phyloP scores from a whole-genome alignment of 2,329 filamentous ascomycete species.

The Diplodia corticola region DNA sequence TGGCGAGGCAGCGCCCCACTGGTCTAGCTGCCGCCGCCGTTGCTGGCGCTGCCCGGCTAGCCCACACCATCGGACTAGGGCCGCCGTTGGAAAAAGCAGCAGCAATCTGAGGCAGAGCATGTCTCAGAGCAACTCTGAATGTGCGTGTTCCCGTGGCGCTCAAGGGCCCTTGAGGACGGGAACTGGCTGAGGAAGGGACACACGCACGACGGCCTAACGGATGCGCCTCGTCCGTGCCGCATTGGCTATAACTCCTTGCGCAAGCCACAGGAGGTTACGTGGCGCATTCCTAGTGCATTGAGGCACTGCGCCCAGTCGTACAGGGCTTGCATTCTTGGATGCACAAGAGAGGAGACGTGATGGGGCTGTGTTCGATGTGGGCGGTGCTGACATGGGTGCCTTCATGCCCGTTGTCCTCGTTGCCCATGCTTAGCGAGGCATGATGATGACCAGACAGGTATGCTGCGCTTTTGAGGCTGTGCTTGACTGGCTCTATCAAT shows the following conservation, averaged over 20 bases:
- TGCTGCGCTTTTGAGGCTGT: background rate
- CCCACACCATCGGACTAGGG: background rate
- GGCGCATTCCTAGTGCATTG: slow-evolving; percentile 3
- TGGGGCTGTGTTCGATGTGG: background rate
- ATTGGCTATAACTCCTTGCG: background rate
- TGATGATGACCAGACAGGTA: background rate
- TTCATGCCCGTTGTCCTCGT: slow-evolving; percentile 50
- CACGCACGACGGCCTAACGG: background rate
- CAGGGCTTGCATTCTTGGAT: slow-evolving; percentile 1
- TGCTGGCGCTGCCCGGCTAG: too few relatives aligned
- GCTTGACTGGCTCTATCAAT: background rate
- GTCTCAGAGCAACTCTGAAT: background rate
- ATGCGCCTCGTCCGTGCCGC: background rate
- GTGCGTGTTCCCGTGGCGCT: background rate
- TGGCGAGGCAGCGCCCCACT: background rate
- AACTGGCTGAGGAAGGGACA: background rate
- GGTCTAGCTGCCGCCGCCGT: background rate
- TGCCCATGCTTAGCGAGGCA: background rate
- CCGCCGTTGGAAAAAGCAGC: background rate
- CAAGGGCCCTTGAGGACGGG: background rate
- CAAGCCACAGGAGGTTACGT: slow-evolving; percentile 4
- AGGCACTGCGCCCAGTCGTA: background rate
- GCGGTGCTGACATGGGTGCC: background rate
- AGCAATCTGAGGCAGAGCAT: background rate
- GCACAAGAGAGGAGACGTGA: background rate